These are phyloP conservation scores for Aspergillus nidulans DNA, from an alignment of 495 filamentous ascomycete genomes.

Conservation along the genomic window DNA sequence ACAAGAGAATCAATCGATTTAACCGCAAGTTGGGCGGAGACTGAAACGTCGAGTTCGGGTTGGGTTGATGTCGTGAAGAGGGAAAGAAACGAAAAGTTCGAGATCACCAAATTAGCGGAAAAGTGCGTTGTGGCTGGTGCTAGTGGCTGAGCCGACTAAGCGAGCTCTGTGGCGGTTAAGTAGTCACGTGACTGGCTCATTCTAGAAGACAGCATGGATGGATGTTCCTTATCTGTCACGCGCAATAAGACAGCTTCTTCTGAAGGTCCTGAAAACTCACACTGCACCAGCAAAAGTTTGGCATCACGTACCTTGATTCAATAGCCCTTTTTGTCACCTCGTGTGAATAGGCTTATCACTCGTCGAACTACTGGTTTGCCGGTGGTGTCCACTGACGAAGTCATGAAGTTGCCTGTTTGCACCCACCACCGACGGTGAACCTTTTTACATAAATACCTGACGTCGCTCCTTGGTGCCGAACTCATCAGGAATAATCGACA, in stretches of 20 bases:
- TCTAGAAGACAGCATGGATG: constrained; percentile 25
- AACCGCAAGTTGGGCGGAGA: constrained; percentile 84
- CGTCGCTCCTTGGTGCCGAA: not conserved
- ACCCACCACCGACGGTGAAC: constrained; percentile 45
- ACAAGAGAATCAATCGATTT: constrained; percentile 95
- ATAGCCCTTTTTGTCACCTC: not conserved
- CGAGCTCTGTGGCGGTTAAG: constrained; percentile 32
- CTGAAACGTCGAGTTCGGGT: constrained; percentile 72
- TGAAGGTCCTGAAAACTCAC: not conserved
- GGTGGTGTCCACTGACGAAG: constrained; percentile 31
- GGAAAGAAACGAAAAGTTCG: constrained; percentile 17
- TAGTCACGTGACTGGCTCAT: constrained; percentile 25
- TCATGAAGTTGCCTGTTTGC: constrained; percentile 45
- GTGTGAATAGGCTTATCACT: constrained; percentile 16
- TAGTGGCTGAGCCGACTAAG: constrained; percentile 38
- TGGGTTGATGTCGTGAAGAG: constrained; percentile 26
- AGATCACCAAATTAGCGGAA: constrained; percentile 30
- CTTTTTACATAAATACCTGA: constrained; percentile 20
- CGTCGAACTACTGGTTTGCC: constrained; percentile 21
- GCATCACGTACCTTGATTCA: constrained; percentile 15
- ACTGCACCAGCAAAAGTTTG: not conserved
- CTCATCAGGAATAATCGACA: constrained; percentile 11
- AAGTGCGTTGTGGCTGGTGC: constrained; percentile 38
- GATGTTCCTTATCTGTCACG: not conserved
- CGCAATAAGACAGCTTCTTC: not conserved